phyloP scores from a whole-genome alignment of 495 filamentous ascomycete species.

The Penicillium tannophilum region DNA sequence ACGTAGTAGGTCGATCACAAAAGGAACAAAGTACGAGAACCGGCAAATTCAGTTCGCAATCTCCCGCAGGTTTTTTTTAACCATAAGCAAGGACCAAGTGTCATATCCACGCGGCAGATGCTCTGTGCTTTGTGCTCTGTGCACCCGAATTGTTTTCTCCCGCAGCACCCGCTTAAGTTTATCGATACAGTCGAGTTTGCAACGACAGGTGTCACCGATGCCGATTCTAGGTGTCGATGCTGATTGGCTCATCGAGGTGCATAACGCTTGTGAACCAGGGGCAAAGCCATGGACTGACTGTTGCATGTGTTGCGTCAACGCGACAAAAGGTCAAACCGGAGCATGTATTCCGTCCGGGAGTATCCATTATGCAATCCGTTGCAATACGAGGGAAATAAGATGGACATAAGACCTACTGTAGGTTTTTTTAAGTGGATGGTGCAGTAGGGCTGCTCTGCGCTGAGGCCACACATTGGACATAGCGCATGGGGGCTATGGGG shows the following conservation, averaged over 20 bases:
- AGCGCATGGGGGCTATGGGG: slow-evolving; percentile 20
- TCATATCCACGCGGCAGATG: slow-evolving; percentile 26
- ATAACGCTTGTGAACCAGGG: slow-evolving; percentile 14
- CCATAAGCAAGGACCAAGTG: slow-evolving; percentile 25
- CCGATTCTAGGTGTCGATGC: background rate
- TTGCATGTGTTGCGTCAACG: background rate
- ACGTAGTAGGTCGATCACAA: slow-evolving; percentile 1
- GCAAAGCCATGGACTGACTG: background rate
- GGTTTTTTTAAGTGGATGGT: background rate
- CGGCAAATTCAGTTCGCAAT: background rate
- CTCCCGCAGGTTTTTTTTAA: background rate
- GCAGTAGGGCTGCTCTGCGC: slow-evolving; percentile 14
- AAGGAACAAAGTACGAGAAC: slow-evolving; percentile 1
- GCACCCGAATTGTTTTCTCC: slow-evolving; percentile 11
- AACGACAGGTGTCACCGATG: background rate
- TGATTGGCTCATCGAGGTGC: slow-evolving; percentile 16
- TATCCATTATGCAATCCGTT: background rate
- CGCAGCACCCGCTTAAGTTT: slow-evolving; percentile 19
- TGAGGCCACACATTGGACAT: slow-evolving; percentile 1
- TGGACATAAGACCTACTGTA: too few species aligned
- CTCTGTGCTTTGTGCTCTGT: slow-evolving; percentile 8
- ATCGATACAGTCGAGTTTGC: slow-evolving; percentile 2
- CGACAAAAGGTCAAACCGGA: background rate
- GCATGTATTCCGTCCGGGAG: background rate
- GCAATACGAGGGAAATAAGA: background rate